Percentiles rank a stretch among this genome's conserved stretches.
These are phyloP conservation scores for Aristolochia californica DNA, from an alignment of 164 flowering plant species.

Conservation along the genomic window DNA sequence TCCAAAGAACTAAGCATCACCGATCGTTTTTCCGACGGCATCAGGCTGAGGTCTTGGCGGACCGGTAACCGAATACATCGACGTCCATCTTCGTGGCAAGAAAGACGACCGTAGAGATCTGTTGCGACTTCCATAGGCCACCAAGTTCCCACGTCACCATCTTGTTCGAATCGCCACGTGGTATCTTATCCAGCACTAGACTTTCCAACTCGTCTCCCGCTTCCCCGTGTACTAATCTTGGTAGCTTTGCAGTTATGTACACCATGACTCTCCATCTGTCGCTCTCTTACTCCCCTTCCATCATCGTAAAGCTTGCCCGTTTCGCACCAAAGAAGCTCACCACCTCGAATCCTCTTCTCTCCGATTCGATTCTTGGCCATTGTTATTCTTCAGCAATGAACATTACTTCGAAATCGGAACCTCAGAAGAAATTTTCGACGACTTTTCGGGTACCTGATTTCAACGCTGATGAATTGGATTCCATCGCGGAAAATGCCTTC, in stretches of 20 bases:
- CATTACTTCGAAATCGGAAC: constrained; percentile 9
- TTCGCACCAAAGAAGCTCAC: too few species aligned
- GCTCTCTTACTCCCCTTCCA: not conserved
- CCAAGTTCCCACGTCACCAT: constrained; percentile 5
- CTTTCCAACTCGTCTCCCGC: not conserved
- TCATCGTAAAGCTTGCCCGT: not conserved
- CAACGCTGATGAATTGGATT: constrained; percentile 26
- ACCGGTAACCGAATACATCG: too few species aligned
- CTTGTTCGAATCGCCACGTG: not conserved
- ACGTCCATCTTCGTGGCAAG: too few species aligned
- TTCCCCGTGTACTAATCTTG: not conserved
- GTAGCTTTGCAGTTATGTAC: not conserved
- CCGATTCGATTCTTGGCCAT: not conserved
- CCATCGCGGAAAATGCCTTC: constrained; percentile 33
- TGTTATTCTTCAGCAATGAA: constrained; percentile 18
- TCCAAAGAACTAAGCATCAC: too few species aligned
- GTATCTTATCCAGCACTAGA: constrained; percentile 1
- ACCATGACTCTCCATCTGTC: not conserved
- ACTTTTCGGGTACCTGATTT: constrained; percentile 32
- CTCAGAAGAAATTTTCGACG: constrained; percentile 4
- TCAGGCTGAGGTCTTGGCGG: too few species aligned
- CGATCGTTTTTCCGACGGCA: too few species aligned
- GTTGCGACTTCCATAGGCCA: not conserved
- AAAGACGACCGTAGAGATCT: too few species aligned
- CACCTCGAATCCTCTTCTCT: not conserved